Evolutionary conservation across 1,284 basidiomycete genomes (phyloP).

Genomic region (Caloboletus firmus): DNA sequence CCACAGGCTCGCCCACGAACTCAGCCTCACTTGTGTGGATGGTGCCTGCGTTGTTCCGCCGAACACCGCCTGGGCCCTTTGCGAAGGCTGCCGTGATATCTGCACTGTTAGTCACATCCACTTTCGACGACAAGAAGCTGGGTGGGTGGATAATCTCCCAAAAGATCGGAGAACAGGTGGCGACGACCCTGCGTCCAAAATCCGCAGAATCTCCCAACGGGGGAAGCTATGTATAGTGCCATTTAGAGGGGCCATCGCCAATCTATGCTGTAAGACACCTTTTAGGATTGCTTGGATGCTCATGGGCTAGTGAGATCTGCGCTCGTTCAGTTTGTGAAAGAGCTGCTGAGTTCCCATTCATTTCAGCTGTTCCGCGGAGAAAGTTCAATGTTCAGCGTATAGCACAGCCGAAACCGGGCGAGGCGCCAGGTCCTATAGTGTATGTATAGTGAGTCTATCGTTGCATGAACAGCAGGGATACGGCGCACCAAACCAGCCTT

Average conservation of each 20-base stretch:
- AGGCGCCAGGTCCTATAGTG: constrained; percentile 22
- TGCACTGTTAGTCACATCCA: not conserved
- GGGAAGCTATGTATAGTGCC: not conserved
- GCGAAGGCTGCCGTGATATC: not conserved
- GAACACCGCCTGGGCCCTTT: not conserved
- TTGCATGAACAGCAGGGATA: too few relatives aligned
- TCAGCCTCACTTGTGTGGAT: not conserved
- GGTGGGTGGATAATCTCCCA: not conserved
- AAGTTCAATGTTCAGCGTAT: constrained; percentile 16
- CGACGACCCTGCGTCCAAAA: not conserved
- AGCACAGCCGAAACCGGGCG: constrained; percentile 29
- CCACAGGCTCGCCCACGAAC: not conserved
- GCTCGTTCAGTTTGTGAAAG: not conserved
- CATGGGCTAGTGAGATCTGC: not conserved
- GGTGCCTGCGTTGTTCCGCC: not conserved
- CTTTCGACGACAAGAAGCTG: not conserved
- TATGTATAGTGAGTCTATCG: not conserved
- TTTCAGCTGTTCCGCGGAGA: not conserved
- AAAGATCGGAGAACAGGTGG: not conserved
- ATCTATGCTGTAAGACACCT: not conserved
- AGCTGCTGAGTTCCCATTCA: not conserved
- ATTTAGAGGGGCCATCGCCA: not conserved
- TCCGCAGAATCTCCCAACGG: not conserved
- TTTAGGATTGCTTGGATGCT: not conserved
- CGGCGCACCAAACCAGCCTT: constrained; percentile 19